Evolutionary conservation across 345 rosid species (phyloP), one percentile per base, ranked within the genome.

Genomic region (Corchorus olitorius): DNA sequence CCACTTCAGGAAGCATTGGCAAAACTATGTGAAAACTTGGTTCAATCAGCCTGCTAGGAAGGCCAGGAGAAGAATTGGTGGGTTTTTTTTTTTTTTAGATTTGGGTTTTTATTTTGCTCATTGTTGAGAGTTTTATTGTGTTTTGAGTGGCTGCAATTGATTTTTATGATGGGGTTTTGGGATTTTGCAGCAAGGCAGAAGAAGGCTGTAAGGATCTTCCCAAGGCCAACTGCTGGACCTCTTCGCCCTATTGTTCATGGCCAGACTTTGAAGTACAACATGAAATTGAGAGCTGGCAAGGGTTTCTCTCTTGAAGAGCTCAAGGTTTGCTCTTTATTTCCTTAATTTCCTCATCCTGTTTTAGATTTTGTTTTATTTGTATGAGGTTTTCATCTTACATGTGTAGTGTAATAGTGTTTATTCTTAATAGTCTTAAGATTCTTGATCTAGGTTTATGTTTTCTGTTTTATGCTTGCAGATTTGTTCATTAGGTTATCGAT

Each of bases 271-370:
- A 93, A 89, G 85, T 94, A 94, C 72, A 94, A 91, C 81, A 93
- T 93, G 97, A 94, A 93, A 77, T 74, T 93, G 63, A 90, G 92
- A 83, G 93, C 95, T 77, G 97, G 98, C 14, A 86, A 83, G 75
- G 98, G 98, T 0, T 94, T 93, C 76, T 81, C 95, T 41, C 97
- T 93, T 5, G 98, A 94, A 79, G 98, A 94, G 68, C 98, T 93
- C 43, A 94, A 94, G 97, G 98, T 94, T 5, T 19, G 54, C 37
- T 53, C 2, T 14, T 4, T 27, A 10, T 2, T 54, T 55, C 33
- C 4, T 15, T 72, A 0, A 15, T 20, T 22, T 75, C 27, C 35
- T 48, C 37, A 5, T 13, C 17, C 2, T n/a, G n/a, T 69, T 10
- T 14, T 3, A 7, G 0, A 4, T 41, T 17, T 75, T 45, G 64